Base-by-base conservation (phyloP, 1,284 basidiomycete genomes). In the Earliella scabrosa region DNA sequence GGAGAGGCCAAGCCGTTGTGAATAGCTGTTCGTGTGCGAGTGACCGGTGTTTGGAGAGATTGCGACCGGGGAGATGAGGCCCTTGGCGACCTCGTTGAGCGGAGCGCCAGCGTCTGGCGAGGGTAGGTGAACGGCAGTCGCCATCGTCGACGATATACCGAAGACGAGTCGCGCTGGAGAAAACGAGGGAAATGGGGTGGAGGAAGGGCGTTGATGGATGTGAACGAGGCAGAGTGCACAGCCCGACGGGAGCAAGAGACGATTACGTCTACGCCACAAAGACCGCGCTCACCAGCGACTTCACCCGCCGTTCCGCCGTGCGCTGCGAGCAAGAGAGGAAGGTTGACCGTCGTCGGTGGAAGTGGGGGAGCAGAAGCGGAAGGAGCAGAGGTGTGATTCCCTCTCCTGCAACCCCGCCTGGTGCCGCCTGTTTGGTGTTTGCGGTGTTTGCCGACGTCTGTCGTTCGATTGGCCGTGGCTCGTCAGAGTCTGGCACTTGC, bases 1-100 rank as follows among this genome's bases (percentile, higher is more conserved):
- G 51, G 79, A 74, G 59, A 77, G 68, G 60, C 83, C 77, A 48
- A 88, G 76, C 39, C 78, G 73, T 64, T 77, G 77, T 51, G 83
- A 74, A 71, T 85, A 82, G 65, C 52, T 59, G 44, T 54, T 56
- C 11, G 74, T 63, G 52, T 71, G 73, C 53, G 73, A 65, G 52
- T 71, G 73, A 10, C 34, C 45, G 31, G 72, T 56, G 56, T 68
- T 71, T 41, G 76, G 61, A 38, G 56, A 57, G 29, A 56, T n/a
- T 31, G 13, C 29, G 7, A 6, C 29, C 13, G 29, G 29, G 6
- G 29, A 31, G 29, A 31, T 59, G 44, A 61, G 62, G 43, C 46
- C 58, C 36, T 62, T 46, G 56, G 65, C 23, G 35, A 58, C 60
- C 44, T 66, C 64, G 60, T 58, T 63, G 57, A 61, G 61, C 29